phyloP scores from a whole-genome alignment of 2,329 filamentous ascomycete genomes.

The Pyricularia sp. region DNA sequence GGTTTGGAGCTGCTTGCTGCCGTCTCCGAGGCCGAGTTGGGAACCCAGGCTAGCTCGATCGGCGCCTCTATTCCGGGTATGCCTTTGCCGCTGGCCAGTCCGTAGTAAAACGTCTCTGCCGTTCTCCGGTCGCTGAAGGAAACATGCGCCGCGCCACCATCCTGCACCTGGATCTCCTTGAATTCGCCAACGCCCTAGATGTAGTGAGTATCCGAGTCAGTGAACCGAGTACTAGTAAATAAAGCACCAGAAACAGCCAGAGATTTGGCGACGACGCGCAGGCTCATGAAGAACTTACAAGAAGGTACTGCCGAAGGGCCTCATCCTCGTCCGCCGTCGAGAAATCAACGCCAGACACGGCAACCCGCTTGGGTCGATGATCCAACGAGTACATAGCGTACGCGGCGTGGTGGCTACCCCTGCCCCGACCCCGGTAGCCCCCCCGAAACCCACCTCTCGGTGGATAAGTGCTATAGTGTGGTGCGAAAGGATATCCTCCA shows the following conservation, averaged over 20 bases:
- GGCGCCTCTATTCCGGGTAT: constrained; percentile 54
- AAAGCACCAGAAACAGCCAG: too few species aligned
- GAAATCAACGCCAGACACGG: constrained; percentile 54
- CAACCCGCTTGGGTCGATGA: constrained; percentile 62
- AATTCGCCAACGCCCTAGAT: constrained; percentile 52
- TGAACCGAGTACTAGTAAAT: neutral
- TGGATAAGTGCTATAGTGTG: constrained; percentile 16
- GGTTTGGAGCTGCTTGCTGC: neutral
- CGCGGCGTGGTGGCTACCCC: constrained; percentile 37
- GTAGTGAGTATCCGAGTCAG: neutral
- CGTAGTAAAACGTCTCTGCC: constrained; percentile 60
- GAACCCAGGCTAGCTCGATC: constrained; percentile 57
- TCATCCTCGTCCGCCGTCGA: constrained; percentile 56
- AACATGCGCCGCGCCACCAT: constrained; percentile 39
- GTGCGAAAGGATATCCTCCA: constrained; percentile 18
- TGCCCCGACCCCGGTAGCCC: constrained; percentile 10
- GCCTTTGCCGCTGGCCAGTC: constrained; percentile 33
- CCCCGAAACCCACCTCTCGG: constrained; percentile 17
- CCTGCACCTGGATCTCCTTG: constrained; percentile 39
- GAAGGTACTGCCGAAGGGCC: constrained; percentile 59
- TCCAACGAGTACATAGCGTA: constrained; percentile 62
- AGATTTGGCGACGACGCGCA: neutral
- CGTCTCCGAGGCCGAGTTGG: constrained; percentile 2
- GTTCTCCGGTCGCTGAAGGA: constrained; percentile 60
- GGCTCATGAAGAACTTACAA: constrained; percentile 37